phyloP scores from a whole-genome alignment of 768 basidiomycete genomes.

The Termitomyces sp. region DNA sequence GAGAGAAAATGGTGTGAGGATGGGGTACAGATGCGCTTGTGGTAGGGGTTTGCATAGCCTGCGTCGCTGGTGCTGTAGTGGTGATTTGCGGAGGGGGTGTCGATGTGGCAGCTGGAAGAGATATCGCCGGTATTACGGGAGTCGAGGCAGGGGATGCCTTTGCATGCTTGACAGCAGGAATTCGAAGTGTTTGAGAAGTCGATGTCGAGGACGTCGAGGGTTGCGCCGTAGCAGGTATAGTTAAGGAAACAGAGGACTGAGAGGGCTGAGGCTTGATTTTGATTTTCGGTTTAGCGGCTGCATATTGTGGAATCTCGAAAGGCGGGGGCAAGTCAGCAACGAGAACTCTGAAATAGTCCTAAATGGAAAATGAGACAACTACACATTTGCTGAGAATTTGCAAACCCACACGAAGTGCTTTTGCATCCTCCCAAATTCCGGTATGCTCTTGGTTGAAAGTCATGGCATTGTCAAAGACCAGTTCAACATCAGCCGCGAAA shows the following conservation, averaged over 20 bases:
- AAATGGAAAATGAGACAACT: constrained; percentile 8
- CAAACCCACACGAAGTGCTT: constrained; percentile 51
- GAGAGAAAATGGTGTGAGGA: constrained; percentile 32
- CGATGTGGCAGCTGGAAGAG: constrained; percentile 18
- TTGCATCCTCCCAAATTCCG: constrained; percentile 76
- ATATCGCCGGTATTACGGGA: constrained; percentile 12
- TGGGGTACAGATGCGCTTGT: constrained; percentile 29
- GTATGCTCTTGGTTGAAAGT: constrained; percentile 86
- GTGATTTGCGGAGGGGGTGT: constrained; percentile 20
- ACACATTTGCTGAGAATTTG: constrained; percentile 4
- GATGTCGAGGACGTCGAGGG: constrained; percentile 12
- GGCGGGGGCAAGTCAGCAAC: constrained; percentile 76
- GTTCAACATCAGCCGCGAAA: constrained; percentile 83
- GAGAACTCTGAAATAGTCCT: constrained; percentile 71
- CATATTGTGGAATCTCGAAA: constrained; percentile 57
- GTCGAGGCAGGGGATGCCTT: constrained; percentile 15
- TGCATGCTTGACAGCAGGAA: constrained; percentile 24
- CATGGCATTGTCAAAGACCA: constrained; percentile 87
- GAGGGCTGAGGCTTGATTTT: constrained; percentile 59
- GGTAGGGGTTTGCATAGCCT: constrained; percentile 17
- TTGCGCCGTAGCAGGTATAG: constrained; percentile 12
- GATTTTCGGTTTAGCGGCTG: constrained; percentile 55
- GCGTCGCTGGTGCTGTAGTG: constrained; percentile 14
- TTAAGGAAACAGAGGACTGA: constrained; percentile 20
- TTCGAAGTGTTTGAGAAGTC: constrained; percentile 28